Conservation (phyloP, 208 protist species). For the Trypanosoma cruzi region DNA sequence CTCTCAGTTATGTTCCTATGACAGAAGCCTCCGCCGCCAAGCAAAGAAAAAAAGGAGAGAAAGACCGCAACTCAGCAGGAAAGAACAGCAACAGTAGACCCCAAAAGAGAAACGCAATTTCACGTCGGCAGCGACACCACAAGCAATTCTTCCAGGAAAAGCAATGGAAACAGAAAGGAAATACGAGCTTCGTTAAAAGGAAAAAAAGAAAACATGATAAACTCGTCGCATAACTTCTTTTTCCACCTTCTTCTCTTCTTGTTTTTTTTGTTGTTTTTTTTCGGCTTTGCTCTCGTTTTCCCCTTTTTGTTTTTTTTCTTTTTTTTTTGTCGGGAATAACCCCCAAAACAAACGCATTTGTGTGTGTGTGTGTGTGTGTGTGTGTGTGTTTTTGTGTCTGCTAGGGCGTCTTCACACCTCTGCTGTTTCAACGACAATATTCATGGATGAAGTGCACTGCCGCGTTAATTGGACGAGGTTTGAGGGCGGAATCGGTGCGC, state of each 20-base stretch:
- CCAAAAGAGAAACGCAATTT: no score
- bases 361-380: no score
- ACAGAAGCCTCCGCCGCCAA: no score
- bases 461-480: conserved; percentile 1
- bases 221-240: background rate
- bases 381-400: no score
- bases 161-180: no score
- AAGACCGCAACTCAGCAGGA: no score
- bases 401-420: background rate
- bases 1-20: no score
- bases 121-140: no score
- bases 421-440: conserved; percentile 24
- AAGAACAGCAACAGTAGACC: no score
- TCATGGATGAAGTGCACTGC: background rate
- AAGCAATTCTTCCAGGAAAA: no score
- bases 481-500: conserved; percentile 12
- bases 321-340: background rate
- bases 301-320: background rate
- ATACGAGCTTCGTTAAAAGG: no score
- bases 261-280: background rate
- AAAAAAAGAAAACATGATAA: conserved; percentile 5
- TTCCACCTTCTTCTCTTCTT: background rate
- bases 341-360: no score
- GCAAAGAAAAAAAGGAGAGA: conserved; percentile 13
- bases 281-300: background rate